Percentiles rank a stretch among this genome's conserved stretches.
These are phyloP conservation scores for Pythium sp. DNA, from an alignment of 352 stramenopile species.

Conservation along the genomic window DNA sequence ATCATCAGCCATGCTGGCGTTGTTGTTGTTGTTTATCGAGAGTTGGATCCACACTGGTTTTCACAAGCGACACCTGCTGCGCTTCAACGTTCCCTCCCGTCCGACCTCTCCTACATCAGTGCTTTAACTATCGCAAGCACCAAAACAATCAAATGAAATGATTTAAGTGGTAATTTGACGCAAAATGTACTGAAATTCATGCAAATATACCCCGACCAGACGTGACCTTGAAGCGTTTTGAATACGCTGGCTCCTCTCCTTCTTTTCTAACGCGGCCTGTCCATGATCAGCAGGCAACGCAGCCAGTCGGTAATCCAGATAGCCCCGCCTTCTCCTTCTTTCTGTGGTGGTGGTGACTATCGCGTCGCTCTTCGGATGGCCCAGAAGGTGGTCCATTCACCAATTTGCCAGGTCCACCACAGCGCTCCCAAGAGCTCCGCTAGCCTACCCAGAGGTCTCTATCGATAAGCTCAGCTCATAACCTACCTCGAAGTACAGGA, in stretches of 20 bases:
- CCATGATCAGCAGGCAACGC: neutral
- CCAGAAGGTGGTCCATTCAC: neutral
- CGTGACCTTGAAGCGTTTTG: neutral
- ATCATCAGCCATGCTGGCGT: neutral
- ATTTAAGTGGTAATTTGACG: neutral
- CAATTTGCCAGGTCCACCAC: neutral
- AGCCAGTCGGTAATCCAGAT: neutral
- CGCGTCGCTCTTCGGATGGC: neutral
- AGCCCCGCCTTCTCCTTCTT: neutral
- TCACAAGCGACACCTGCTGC: neutral
- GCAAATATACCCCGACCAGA: neutral
- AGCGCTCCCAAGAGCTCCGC: neutral
- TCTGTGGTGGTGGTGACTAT: neutral
- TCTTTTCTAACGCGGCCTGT: neutral
- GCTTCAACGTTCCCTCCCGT: neutral
- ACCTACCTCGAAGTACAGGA: neutral
- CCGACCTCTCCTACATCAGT: neutral
- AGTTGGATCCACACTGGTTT: neutral
- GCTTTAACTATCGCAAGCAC: neutral
- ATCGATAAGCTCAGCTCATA: neutral
- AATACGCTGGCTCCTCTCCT: neutral
- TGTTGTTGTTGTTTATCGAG: neutral
- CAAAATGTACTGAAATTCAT: neutral
- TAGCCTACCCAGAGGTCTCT: neutral
- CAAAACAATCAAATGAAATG: neutral